A percentile compares a stretch with the other conserved stretches of the same genome.
These are phyloP conservation scores for Vitis hybrid DNA, from an alignment of 177 flowering plant species.

Conservation along the genomic window DNA sequence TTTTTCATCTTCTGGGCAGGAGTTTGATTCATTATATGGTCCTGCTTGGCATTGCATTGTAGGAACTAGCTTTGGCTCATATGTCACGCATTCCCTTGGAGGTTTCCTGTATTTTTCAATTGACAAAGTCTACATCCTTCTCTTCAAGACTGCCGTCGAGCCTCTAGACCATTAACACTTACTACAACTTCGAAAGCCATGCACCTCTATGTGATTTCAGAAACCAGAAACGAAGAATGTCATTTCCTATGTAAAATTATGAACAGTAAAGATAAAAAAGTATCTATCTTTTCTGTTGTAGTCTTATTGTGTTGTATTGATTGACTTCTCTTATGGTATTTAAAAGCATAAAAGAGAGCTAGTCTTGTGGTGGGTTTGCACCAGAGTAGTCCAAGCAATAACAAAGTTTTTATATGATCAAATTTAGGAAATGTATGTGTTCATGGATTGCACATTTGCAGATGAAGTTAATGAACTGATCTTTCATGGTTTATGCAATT, in stretches of 20 bases:
- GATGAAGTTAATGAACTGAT: no score
- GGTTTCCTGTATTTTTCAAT: conserved; percentile 92
- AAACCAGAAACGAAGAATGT: background rate
- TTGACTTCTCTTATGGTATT: background rate
- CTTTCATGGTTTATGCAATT: no score
- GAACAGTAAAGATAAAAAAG: background rate
- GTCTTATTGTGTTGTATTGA: background rate
- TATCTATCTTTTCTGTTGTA: background rate
- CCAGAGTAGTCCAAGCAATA: no score
- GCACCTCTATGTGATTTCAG: background rate
- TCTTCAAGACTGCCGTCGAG: conserved; percentile 92
- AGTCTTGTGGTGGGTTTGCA: background rate
- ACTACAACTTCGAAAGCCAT: background rate
- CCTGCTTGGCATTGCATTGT: conserved; percentile 98
- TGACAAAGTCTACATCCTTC: conserved; percentile 88
- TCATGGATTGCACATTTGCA: no score
- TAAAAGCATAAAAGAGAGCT: background rate
- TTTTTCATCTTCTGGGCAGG: conserved; percentile 35
- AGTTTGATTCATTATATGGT: conserved; percentile 78
- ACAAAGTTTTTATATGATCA: no score
- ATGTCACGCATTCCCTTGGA: conserved; percentile 86
- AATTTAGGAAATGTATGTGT: no score
- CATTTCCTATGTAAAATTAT: background rate
- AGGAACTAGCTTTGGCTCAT: conserved; percentile 97
- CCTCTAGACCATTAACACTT: conserved; percentile 53